Conservation (phyloP, 2,329 filamentous ascomycete species). For the Diplodia corticola region DNA sequence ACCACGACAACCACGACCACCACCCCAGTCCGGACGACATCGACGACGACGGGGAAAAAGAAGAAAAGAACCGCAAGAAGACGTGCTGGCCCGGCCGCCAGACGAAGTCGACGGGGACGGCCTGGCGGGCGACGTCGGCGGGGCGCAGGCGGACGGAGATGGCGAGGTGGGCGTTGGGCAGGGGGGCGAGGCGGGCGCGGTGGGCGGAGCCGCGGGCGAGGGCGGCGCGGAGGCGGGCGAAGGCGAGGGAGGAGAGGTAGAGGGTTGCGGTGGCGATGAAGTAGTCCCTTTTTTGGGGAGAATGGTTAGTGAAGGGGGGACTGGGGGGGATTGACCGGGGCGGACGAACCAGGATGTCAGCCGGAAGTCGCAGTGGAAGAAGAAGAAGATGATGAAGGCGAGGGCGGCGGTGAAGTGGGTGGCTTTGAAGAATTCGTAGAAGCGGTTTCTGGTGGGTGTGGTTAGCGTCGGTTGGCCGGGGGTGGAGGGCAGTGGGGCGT, state of each 20-base stretch:
- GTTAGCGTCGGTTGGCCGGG: no score
- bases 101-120: slow-evolving; percentile 35
- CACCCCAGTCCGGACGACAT: no score
- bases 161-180: slow-evolving; percentile 48
- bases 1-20: no score
- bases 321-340: background rate
- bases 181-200: slow-evolving; percentile 44
- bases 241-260: slow-evolving; percentile 52
- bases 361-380: slow-evolving; percentile 59
- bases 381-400: slow-evolving; percentile 60
- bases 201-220: slow-evolving; percentile 53
- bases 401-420: slow-evolving; percentile 55
- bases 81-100: slow-evolving; percentile 59
- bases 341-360: slow-evolving; percentile 53
- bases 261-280: slow-evolving; percentile 59
- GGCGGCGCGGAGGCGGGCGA: slow-evolving; percentile 49
- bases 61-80: slow-evolving; percentile 56
- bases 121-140: slow-evolving; percentile 28
- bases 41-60: no score
- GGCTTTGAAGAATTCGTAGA: slow-evolving; percentile 63
- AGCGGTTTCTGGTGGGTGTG: slow-evolving; percentile 46
- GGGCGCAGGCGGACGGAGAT: slow-evolving; percentile 42
- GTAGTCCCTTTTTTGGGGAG: slow-evolving; percentile 56
- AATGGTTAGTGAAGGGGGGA: background rate
- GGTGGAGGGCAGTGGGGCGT: no score